These are phyloP conservation scores for Alnus glutinosa DNA, from an alignment of 306 rosid genomes.

Conservation along the genomic window DNA sequence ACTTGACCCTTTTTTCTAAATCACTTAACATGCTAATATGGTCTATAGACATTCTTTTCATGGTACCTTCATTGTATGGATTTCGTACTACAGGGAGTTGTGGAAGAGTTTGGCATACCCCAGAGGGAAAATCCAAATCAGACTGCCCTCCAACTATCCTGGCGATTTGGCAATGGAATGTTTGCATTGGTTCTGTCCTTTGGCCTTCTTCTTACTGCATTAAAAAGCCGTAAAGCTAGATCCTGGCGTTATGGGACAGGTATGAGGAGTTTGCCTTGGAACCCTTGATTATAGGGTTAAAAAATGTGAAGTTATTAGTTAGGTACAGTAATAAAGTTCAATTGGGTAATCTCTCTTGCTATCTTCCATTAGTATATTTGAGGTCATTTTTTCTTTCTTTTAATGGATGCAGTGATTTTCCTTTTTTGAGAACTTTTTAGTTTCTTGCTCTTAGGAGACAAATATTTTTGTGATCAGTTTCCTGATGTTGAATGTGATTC, in stretches of 20 bases:
- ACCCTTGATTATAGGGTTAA: not conserved
- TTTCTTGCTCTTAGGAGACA: conserved; percentile 4
- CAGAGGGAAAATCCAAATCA: conserved; percentile 51
- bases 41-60: conserved; percentile 12
- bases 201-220: conserved; percentile 84
- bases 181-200: conserved; percentile 90
- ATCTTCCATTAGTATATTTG: no score
- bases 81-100: conserved; percentile 67
- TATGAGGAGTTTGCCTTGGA: conserved; percentile 29
- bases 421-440: not conserved
- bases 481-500: conserved; percentile 19
- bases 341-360: conserved; percentile 1
- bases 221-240: conserved; percentile 91
- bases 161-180: conserved; percentile 99
- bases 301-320: not conserved
- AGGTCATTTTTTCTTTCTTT: no score
- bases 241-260: conserved; percentile 98
- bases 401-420: conserved; percentile 6
- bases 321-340: conserved; percentile 15
- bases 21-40: not conserved
- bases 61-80: conserved; percentile 16
- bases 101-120: conserved; percentile 82
- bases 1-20: conserved; percentile 8
- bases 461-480: not conserved
- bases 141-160: conserved; percentile 61